These are phyloP conservation scores for Flaveria brownii DNA, from an alignment of 129 eudicot species.

Conservation along the genomic window DNA sequence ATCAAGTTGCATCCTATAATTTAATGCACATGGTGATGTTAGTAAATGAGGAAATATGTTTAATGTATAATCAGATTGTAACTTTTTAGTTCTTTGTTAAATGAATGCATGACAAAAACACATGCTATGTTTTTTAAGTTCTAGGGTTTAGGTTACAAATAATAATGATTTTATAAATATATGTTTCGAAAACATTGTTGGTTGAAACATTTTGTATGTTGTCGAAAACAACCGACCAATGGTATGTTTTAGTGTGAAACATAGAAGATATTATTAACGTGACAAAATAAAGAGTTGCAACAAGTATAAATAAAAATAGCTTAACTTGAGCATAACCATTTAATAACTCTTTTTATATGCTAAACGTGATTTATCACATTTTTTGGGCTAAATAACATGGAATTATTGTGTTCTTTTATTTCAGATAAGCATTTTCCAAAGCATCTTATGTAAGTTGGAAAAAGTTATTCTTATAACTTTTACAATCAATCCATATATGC, in stretches of 20 bases:
- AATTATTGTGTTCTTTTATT: neutral
- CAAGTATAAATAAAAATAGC: no score
- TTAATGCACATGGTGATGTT: slow-evolving; percentile 1
- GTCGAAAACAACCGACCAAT: no score
- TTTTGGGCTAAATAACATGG: neutral
- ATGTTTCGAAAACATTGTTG: no score
- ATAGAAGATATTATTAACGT: no score
- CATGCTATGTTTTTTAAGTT: slow-evolving; percentile 23
- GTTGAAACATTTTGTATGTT: no score
- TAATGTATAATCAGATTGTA: neutral
- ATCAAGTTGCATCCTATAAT: slow-evolving; percentile 25
- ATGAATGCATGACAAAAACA: slow-evolving; percentile 13
- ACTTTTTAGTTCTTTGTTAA: neutral
- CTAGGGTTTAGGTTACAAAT: neutral
- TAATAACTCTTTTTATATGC: neutral
- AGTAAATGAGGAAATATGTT: neutral
- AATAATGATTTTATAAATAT: neutral
- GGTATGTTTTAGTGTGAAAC: no score
- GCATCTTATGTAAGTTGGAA: no score
- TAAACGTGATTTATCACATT: neutral
- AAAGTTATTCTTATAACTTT: no score
- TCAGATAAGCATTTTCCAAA: neutral
- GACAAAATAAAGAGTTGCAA: no score
- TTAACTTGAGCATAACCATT: no score
- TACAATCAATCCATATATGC: no score